phyloP scores from a whole-genome alignment of 352 stramenopile genomes.

The Globisporangium cylindrosporum region DNA sequence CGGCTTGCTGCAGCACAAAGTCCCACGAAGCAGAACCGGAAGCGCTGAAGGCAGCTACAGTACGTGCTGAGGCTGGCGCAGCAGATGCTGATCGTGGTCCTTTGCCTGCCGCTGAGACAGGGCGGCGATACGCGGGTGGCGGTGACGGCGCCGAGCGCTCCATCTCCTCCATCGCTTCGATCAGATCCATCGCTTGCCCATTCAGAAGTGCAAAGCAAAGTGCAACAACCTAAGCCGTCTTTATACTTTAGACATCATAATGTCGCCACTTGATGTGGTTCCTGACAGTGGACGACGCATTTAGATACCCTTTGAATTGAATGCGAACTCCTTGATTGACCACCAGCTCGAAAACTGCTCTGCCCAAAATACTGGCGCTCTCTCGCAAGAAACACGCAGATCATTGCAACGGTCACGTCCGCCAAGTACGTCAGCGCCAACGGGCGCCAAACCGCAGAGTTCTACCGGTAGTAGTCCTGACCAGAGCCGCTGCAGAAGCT shows the following conservation, averaged over 20 bases:
- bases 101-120: not conserved
- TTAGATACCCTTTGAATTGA: no score
- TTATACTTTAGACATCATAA: not conserved
- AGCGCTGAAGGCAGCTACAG: not conserved
- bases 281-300: no score
- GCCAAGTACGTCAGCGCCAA: no score
- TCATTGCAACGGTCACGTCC: no score
- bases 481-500: no score
- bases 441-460: no score
- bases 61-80: not conserved
- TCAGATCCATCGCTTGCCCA: slow-evolving; percentile 45
- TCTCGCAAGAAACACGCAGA: no score
- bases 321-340: no score
- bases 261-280: no score
- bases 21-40: slow-evolving; percentile 16
- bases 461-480: no score
- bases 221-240: not conserved
- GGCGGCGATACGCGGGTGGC: not conserved
- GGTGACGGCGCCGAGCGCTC: slow-evolving; percentile 18
- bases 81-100: not conserved
- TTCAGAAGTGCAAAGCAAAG: not conserved
- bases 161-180: slow-evolving; percentile 53
- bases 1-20: slow-evolving; percentile 48
- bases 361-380: no score
- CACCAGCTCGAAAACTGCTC: no score